Evolutionary conservation across 2,329 filamentous ascomycete species (phyloP), one percentile per base, ranked within the genome.

Genomic region (Fusarium keratoplasticum): DNA sequence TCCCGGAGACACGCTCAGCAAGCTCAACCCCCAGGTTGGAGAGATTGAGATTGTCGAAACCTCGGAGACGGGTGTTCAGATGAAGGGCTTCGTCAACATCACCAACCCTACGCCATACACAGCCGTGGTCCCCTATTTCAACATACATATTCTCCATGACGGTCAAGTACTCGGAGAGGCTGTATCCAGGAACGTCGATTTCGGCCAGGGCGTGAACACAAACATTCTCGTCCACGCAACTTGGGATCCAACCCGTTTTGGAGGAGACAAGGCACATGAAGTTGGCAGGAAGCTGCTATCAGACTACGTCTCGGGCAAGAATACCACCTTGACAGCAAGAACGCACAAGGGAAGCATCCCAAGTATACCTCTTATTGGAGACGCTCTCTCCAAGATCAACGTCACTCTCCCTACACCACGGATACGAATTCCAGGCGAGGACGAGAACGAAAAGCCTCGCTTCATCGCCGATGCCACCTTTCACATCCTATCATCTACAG

Each of bases 61-160:
- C 0, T 92, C 92, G 1, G 85, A 88, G 38, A 90, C 90, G 4
- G 93, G 93, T 5, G 86, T 98, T 55, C 90, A 89, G 22, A 84
- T 98, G 38, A 87, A 91, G 78, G 93, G 94, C 16, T 84, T 86
- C 42, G 87, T 97, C 78, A 97, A 96, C 80, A 88, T 98, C 69
- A 97, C 94, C 5, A 99, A 99, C 79, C 95, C 96, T 2, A 97
- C 95, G 0, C 89, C 92, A 5, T 98, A 98, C 81, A 92, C 94
- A 6, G 95, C 95, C 5, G 87, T 86, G 3, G 87, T 98, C n/a
- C 96, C 96, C 2, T 96, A 91, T 71, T 83, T 94, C 72, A 95
- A 93, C 80, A 88, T 97, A 50, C 90, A 95, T 71, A 84, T 98
- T 47, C 81, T 94, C 33, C 91, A 90, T 77, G 95, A 97, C 77